phyloP scores from a whole-genome alignment of 1,284 basidiomycete species.

The Cryptococcus sp. region DNA sequence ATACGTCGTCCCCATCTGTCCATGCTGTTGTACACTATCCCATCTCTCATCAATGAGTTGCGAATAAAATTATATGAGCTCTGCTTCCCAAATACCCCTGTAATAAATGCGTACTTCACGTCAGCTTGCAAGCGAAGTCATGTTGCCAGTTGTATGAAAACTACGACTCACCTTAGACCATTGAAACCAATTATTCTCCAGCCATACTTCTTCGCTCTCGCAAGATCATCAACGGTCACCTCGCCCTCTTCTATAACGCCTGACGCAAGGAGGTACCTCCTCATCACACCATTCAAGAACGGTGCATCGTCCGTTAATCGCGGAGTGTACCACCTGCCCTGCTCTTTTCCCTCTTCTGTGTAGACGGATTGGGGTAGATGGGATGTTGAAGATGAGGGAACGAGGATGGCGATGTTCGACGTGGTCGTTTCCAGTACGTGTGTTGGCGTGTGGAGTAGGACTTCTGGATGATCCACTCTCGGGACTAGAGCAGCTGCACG shows the following conservation, averaged over 20 bases:
- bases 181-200: slow-evolving; percentile 46
- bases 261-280: slow-evolving; percentile 30
- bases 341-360: no score
- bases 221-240: slow-evolving; percentile 30
- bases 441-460: slow-evolving; percentile 33
- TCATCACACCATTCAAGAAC: slow-evolving; percentile 42
- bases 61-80: slow-evolving; percentile 13
- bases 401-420: slow-evolving; percentile 43
- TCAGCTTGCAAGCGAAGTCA: background rate
- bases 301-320: slow-evolving; percentile 12
- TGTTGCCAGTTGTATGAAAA: background rate
- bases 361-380: no score
- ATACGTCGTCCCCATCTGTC: no score
- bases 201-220: slow-evolving; percentile 18
- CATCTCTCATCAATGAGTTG: no score
- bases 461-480: slow-evolving; percentile 29
- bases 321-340: slow-evolving; percentile 41
- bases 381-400: slow-evolving; percentile 4
- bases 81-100: slow-evolving; percentile 46
- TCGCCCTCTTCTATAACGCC: slow-evolving; percentile 32
- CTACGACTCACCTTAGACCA: slow-evolving; percentile 34
- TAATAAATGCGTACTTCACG: background rate
- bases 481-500: background rate
- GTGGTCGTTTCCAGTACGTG: slow-evolving; percentile 45
- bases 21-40: no score